These are phyloP conservation scores for Leccinum subrobustum DNA, from an alignment of 1,284 basidiomycete species.

Conservation along the genomic window DNA sequence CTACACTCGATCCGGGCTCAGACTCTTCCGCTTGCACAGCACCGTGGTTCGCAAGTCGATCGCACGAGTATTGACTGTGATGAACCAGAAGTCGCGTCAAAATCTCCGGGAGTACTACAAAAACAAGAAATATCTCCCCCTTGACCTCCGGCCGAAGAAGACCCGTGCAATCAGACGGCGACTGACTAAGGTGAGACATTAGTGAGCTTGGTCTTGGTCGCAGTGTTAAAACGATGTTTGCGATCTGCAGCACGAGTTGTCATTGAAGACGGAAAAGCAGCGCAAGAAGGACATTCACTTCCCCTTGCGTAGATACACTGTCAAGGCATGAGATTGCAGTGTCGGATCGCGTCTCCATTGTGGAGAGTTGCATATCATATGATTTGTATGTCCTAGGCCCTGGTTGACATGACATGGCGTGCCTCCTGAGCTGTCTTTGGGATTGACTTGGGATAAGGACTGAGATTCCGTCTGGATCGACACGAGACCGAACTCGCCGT, in stretches of 20 bases:
- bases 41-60: conserved; percentile 98
- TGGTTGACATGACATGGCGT: conserved; percentile 37
- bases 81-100: conserved; percentile 97
- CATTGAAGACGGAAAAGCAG: conserved; percentile 86
- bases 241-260: conserved; percentile 67
- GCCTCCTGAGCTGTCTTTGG: conserved; percentile 8
- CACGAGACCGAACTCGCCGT: not conserved
- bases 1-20: not conserved
- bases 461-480: not conserved
- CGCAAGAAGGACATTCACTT: conserved; percentile 94
- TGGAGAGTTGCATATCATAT: conserved; percentile 23
- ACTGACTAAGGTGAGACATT: conserved; percentile 75
- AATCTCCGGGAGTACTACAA: conserved; percentile 99
- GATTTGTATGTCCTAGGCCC: conserved; percentile 45
- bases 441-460: conserved; percentile 20
- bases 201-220: not conserved
- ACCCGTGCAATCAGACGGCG: conserved; percentile 98
- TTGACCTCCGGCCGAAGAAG: conserved; percentile 98
- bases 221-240: conserved; percentile 7
- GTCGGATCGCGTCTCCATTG: conserved; percentile 16
- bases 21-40: conserved; percentile 46
- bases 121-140: conserved; percentile 94
- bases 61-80: conserved; percentile 97
- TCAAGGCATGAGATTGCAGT: conserved; percentile 65
- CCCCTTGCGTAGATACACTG: conserved; percentile 81